Conservation (phyloP, 2,329 filamentous ascomycete genomes). For the Acephala macrosclerotiorum region DNA sequence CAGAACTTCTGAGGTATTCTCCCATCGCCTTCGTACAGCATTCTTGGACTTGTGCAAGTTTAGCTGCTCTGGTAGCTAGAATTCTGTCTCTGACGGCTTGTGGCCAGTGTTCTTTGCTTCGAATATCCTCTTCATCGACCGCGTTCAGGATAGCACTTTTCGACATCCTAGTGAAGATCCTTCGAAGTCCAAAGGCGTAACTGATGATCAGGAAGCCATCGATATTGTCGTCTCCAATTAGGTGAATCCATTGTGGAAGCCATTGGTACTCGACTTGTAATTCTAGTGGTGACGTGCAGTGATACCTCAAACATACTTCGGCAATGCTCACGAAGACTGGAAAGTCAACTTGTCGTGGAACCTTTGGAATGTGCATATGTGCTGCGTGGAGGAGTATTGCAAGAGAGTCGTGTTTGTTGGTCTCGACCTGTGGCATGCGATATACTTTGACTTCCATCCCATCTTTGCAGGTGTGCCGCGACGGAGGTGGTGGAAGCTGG, state of each 20-base stretch:
- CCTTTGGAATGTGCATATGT: constrained; percentile 55
- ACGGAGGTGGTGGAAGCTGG: constrained; percentile 40
- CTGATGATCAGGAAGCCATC: constrained; percentile 59
- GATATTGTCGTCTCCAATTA: constrained; percentile 53
- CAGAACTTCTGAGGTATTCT: constrained; percentile 52
- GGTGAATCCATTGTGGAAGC: constrained; percentile 60
- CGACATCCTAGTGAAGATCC: constrained; percentile 57
- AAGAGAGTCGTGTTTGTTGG: constrained; percentile 51
- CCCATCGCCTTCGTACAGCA: constrained; percentile 53
- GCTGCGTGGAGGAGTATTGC: constrained; percentile 59
- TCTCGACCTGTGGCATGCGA: constrained; percentile 60
- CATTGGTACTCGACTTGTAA: constrained; percentile 58
- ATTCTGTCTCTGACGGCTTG: constrained; percentile 56
- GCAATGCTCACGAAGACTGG: constrained; percentile 60
- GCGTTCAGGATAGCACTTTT: constrained; percentile 57
- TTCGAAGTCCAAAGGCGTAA: constrained; percentile 58
- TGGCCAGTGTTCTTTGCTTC: constrained; percentile 53
- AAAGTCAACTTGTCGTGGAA: constrained; percentile 56
- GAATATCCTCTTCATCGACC: constrained; percentile 51
- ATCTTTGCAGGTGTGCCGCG: constrained; percentile 51
- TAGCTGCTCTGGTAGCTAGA: constrained; percentile 55
- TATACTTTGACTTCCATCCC: constrained; percentile 55
- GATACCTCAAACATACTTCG: constrained; percentile 57
- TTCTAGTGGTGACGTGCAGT: constrained; percentile 59
- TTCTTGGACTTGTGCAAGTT: constrained; percentile 57